Conservation (phyloP, 164 flowering plant species). For the Piper longum region DNA sequence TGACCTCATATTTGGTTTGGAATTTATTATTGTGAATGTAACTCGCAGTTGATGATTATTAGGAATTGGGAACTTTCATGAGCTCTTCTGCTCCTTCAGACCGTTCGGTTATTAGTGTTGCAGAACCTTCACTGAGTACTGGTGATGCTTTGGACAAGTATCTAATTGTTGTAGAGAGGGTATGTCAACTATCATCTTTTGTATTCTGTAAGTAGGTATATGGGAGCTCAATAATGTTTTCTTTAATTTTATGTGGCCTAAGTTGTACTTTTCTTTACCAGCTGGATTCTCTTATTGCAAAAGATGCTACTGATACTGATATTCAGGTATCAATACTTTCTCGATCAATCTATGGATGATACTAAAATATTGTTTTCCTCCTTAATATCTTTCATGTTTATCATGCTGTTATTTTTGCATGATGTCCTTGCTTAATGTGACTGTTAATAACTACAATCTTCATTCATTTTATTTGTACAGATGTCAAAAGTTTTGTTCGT, state of each 20-base stretch:
- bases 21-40: too few species aligned
- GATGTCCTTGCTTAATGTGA: neutral
- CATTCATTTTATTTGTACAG: neutral
- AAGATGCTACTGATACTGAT: slow-evolving; percentile 57
- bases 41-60: slow-evolving; percentile 1
- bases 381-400: too few species aligned
- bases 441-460: too few species aligned
- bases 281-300: slow-evolving; percentile 52
- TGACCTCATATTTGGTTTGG: neutral
- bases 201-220: neutral
- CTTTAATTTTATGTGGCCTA: neutral
- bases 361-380: neutral
- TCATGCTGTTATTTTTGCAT: neutral
- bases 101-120: slow-evolving; percentile 30
- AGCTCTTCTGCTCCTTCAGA: slow-evolving; percentile 37
- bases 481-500: neutral
- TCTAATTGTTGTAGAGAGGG: slow-evolving; percentile 69
- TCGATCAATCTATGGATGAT: neutral
- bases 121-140: slow-evolving; percentile 56
- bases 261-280: slow-evolving; percentile 17
- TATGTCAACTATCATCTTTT: slow-evolving; percentile 5
- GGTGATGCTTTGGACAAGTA: slow-evolving; percentile 87
- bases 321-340: slow-evolving; percentile 39
- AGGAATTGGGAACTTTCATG: slow-evolving; percentile 46
- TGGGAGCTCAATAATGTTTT: neutral